Percentiles rank a stretch among this genome's conserved stretches.
phyloP scores from a whole-genome alignment of 2,329 filamentous ascomycete species.

The Parastagonospora nodorum region DNA sequence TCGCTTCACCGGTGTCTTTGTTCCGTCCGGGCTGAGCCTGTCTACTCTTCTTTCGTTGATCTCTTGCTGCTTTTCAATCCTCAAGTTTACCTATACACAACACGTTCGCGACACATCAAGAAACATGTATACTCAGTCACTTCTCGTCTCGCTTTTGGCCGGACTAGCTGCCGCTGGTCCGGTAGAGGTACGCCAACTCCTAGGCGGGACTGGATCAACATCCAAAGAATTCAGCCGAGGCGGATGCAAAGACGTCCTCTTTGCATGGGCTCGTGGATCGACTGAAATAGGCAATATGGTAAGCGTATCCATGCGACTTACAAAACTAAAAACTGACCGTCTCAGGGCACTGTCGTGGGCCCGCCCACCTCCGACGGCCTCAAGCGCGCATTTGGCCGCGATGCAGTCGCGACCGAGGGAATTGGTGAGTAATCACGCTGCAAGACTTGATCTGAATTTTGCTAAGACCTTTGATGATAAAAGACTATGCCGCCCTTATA shows the following conservation, averaged over 20 bases:
- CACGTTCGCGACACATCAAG: not conserved
- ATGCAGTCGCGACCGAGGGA: constrained; percentile 39
- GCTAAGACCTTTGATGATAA: too few relatives aligned
- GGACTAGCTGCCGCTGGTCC: constrained; percentile 28
- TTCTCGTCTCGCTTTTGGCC: constrained; percentile 27
- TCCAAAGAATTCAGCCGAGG: constrained; percentile 48
- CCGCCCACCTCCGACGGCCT: constrained; percentile 39
- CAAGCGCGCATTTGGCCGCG: constrained; percentile 30
- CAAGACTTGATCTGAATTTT: not conserved
- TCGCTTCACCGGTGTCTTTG: not conserved
- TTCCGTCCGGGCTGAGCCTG: not conserved
- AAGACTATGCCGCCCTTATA: constrained; percentile 33
- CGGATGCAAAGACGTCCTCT: constrained; percentile 50
- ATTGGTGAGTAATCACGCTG: constrained; percentile 10
- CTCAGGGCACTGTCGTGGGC: constrained; percentile 43
- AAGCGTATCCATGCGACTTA: constrained; percentile 19
- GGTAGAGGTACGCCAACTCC: constrained; percentile 30
- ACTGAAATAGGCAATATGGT: constrained; percentile 58
- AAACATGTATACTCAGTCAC: constrained; percentile 33
- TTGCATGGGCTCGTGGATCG: constrained; percentile 57
- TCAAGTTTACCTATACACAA: not conserved
- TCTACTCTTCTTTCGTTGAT: not conserved
- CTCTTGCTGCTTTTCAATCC: not conserved
- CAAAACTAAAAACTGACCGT: constrained; percentile 11
- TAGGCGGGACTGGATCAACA: constrained; percentile 24